These are phyloP conservation scores for Mycena sanguinolenta DNA, from an alignment of 768 basidiomycete species.

Conservation along the genomic window DNA sequence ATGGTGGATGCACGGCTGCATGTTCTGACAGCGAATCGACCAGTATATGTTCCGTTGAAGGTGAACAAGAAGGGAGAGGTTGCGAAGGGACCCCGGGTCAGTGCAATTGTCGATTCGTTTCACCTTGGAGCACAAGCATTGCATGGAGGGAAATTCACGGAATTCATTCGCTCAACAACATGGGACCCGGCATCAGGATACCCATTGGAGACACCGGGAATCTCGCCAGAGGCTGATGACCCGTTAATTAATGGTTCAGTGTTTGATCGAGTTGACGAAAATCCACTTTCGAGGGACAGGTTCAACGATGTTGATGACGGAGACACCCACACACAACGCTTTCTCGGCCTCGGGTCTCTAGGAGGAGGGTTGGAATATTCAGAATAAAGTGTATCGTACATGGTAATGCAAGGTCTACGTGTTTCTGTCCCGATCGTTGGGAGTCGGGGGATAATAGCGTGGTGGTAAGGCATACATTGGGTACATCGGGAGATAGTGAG, in stretches of 20 bases:
- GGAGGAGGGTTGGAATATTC: constrained; percentile 17
- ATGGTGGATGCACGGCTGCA: constrained; percentile 15
- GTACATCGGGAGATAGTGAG: background rate
- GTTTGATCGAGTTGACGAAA: constrained; percentile 8
- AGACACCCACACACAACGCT: constrained; percentile 16
- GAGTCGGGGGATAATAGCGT: background rate
- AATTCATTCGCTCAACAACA: constrained; percentile 39
- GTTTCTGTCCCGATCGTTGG: background rate
- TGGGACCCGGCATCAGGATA: constrained; percentile 39
- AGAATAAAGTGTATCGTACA: background rate
- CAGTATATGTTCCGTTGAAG: too few relatives aligned
- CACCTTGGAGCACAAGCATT: constrained; percentile 36
- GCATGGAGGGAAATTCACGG: constrained; percentile 38
- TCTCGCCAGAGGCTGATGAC: background rate
- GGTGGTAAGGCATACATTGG: background rate
- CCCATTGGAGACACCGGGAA: background rate
- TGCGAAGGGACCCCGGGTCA: constrained; percentile 1
- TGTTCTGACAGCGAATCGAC: too few relatives aligned
- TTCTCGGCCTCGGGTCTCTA: constrained; percentile 11
- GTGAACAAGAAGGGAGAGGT: constrained; percentile 19
- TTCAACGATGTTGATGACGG: constrained; percentile 16
- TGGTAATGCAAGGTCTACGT: background rate
- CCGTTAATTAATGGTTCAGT: constrained; percentile 10
- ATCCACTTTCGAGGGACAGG: constrained; percentile 9
- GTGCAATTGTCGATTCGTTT: constrained; percentile 37